Evolutionary conservation across 768 basidiomycete species (phyloP), one percentile per base, ranked within the genome.

Genomic region (Russula sp.): DNA sequence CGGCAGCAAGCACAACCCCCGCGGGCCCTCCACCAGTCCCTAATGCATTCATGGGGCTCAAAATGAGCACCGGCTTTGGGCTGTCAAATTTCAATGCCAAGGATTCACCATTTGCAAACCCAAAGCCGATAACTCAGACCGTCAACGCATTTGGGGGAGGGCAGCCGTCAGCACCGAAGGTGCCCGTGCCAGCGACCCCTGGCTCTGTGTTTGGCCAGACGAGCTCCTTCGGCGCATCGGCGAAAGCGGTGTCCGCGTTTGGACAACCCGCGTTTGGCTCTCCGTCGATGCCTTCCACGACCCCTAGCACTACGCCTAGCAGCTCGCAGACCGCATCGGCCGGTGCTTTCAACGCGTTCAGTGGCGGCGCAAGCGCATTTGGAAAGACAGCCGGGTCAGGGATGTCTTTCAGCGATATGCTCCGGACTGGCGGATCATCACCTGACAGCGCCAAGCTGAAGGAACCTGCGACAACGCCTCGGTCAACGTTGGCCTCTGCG

Each of bases 321-420:
- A 66, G 71, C 13, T 63, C 71, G 34, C 70, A 74, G 16, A 67
- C 70, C 16, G 65, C 71, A 8, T 61, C 72, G 13, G 63, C 68
- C 0, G 75, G 76, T 27, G 79, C 78, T 9, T 83, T 82, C 58
- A 73, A 77, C n/a, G 71, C 71, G 1, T 75, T 73, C 64, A 70
- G 68, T 34, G 70, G 69, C 1, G 56, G 74, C 4, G 63, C 74
- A 0, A 72, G 72, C 47, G 76, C 78, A 1, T 83, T 86, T 62
- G 72, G 75, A 4, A 74, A 78, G 16, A 68, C 77, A 6, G 76
- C 74, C 0, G 73, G 75, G 1, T 74, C 76, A 40, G 63, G 66
- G 31, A 82, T 79, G 66, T 82, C 88, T 0, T 91, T 87, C 66
- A 73, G 76, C n/a, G 84, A 89, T 34, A 69, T 89, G 51, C 73